Conservation (phyloP, 2,329 filamentous ascomycete species). For the Byssothecium circinans region DNA sequence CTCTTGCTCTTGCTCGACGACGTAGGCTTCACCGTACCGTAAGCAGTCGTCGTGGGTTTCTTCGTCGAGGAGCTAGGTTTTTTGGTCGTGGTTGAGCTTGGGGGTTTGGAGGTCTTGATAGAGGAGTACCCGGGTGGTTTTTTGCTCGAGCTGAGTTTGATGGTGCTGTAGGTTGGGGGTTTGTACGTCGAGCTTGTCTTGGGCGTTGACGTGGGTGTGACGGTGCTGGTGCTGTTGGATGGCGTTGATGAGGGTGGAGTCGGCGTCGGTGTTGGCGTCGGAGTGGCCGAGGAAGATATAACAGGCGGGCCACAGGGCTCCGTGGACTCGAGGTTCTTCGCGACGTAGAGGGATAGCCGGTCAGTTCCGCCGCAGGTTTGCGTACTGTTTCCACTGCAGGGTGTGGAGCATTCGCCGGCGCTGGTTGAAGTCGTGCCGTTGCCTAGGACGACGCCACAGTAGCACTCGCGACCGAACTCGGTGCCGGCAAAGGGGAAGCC, state of each 20-base stretch:
- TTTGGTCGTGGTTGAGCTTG: neutral
- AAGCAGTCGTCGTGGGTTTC: neutral
- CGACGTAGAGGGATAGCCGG: constrained; percentile 27
- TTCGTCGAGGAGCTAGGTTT: constrained; percentile 4
- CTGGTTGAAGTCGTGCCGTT: constrained; percentile 28
- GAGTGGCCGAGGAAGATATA: constrained; percentile 5
- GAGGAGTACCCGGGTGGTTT: too few relatives aligned
- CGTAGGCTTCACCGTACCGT: neutral
- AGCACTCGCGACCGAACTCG: constrained; percentile 23
- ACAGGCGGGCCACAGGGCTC: constrained; percentile 15
- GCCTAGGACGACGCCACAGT: constrained; percentile 43
- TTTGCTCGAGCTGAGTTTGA: neutral
- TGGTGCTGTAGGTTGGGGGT: neutral
- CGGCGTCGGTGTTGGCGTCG: constrained; percentile 7
- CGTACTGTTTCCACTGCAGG: constrained; percentile 15
- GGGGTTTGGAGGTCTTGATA: constrained; percentile 1
- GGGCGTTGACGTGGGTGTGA: neutral
- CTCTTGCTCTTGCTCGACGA: neutral
- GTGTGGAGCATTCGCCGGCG: constrained; percentile 10
- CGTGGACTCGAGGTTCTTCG: constrained; percentile 17
- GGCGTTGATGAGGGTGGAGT: constrained; percentile 4
- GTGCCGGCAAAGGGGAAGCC: constrained; percentile 45
- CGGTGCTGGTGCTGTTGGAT: neutral
- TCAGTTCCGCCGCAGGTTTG: constrained; percentile 17
- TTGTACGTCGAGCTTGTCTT: neutral